phyloP scores from a whole-genome alignment of 768 basidiomycete genomes.

The Lactarius sanguifluus region DNA sequence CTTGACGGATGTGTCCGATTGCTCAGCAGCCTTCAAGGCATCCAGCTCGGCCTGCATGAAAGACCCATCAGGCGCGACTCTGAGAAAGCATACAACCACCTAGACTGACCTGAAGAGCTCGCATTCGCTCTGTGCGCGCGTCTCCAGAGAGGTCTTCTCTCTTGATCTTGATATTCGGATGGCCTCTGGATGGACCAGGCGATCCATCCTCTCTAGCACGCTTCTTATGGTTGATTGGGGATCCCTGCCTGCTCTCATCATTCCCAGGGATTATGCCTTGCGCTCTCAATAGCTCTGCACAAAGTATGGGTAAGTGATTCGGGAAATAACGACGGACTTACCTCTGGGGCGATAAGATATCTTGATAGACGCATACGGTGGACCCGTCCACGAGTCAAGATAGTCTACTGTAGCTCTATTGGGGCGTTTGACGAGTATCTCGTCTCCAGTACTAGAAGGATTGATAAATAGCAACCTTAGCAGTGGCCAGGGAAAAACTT shows the following conservation, averaged over 20 bases:
- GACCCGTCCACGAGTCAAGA: neutral
- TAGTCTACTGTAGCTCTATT: neutral
- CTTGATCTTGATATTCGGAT: neutral
- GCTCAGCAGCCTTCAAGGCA: slow-evolving; percentile 1
- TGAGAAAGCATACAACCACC: no score
- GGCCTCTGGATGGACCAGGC: slow-evolving; percentile 9
- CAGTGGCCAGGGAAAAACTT: neutral
- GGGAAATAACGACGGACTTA: neutral
- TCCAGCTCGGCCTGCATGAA: slow-evolving; percentile 13
- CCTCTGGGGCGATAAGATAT: slow-evolving; percentile 25
- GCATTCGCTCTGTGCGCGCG: slow-evolving; percentile 15
- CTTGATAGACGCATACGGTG: slow-evolving; percentile 12
- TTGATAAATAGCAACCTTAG: neutral
- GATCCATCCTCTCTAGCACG: slow-evolving; percentile 8
- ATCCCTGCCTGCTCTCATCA: neutral
- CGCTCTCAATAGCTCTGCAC: slow-evolving; percentile 18
- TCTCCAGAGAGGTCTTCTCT: neutral
- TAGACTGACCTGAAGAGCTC: slow-evolving; percentile 16
- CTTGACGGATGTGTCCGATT: slow-evolving; percentile 12
- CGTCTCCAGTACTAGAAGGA: slow-evolving; percentile 15
- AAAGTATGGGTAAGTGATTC: neutral
- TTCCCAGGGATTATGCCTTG: slow-evolving; percentile 14
- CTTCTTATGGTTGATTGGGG: slow-evolving; percentile 8
- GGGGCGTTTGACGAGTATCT: neutral
- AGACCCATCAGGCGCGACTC: neutral